phyloP scores from a whole-genome alignment of 1,139 yeast genomes.

The Candida sp. region DNA sequence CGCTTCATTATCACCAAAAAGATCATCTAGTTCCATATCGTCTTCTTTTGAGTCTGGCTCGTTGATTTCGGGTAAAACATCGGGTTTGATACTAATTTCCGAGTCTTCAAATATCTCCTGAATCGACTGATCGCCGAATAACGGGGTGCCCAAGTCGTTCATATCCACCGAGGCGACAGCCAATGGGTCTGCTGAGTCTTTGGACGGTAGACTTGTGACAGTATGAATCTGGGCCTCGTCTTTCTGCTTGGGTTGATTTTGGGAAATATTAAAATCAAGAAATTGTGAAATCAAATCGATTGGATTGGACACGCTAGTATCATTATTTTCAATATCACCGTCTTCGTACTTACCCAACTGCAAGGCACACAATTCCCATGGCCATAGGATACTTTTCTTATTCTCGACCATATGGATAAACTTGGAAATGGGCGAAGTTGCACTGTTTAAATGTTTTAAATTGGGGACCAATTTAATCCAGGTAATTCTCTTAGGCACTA shows the following conservation, averaged over 20 bases:
- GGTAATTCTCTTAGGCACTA: conserved; percentile 7
- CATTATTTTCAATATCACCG: conserved; percentile 7
- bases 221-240: conserved; percentile 14
- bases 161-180: conserved; percentile 14
- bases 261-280: conserved; percentile 30
- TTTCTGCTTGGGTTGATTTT: conserved; percentile 11
- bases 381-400: conserved; percentile 66
- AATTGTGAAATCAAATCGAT: conserved; percentile 32
- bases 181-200: conserved; percentile 20
- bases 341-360: conserved; percentile 41
- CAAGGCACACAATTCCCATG: conserved; percentile 58
- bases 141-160: conserved; percentile 2
- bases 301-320: conserved; percentile 20
- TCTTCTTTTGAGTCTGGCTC: conserved; percentile 25
- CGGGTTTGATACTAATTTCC: conserved; percentile 23
- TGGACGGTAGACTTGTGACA: conserved; percentile 24
- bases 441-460: conserved; percentile 62
- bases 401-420: conserved; percentile 52
- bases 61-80: conserved; percentile 6
- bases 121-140: neutral
- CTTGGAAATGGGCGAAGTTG: conserved; percentile 60
- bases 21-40: conserved; percentile 37
- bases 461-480: conserved; percentile 74
- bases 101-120: neutral
- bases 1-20: conserved; percentile 37